These are phyloP conservation scores for Tolypocladium paradoxum DNA, from an alignment of 2,329 filamentous ascomycete species.

Conservation along the genomic window DNA sequence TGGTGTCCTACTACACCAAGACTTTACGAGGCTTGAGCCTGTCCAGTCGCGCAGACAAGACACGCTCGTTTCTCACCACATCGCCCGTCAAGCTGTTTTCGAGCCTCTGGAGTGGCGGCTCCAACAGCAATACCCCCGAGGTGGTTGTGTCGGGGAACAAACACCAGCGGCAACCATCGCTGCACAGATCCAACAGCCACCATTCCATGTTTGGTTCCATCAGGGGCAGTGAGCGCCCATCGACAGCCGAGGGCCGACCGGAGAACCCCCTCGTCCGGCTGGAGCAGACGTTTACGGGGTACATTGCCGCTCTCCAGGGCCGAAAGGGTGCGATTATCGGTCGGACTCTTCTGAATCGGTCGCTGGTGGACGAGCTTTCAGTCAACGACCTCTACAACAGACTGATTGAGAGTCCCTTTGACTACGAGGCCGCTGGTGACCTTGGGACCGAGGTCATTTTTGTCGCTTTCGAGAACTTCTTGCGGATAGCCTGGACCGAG, in stretches of 20 bases:
- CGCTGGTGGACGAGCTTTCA: slow-evolving; percentile 60
- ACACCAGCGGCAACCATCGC: slow-evolving; percentile 29
- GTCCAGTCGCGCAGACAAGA: slow-evolving; percentile 51
- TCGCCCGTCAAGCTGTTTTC: slow-evolving; percentile 88
- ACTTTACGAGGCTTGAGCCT: slow-evolving; percentile 61
- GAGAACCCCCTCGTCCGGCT: slow-evolving; percentile 61
- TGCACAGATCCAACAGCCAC: slow-evolving; percentile 33
- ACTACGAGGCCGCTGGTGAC: slow-evolving; percentile 64
- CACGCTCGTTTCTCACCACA: slow-evolving; percentile 60
- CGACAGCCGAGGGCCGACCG: slow-evolving; percentile 38
- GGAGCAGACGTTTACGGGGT: slow-evolving; percentile 77
- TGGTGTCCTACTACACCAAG: slow-evolving; percentile 70
- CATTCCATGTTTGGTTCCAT: slow-evolving; percentile 46
- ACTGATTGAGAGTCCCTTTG: slow-evolving; percentile 72
- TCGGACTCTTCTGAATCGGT: slow-evolving; percentile 59
- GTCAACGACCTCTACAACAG: slow-evolving; percentile 89
- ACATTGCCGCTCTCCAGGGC: slow-evolving; percentile 70
- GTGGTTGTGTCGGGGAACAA: slow-evolving; percentile 20
- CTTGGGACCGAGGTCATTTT: slow-evolving; percentile 76
- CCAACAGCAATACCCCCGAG: slow-evolving; percentile 25
- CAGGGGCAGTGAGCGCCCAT: slow-evolving; percentile 28
- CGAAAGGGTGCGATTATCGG: slow-evolving; percentile 82
- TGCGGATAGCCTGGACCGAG: slow-evolving; percentile 78
- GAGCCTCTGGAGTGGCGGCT: slow-evolving; percentile 59
- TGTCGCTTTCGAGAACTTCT: slow-evolving; percentile 86